phyloP scores from a whole-genome alignment of 2,329 filamentous ascomycete genomes.

The Neonectria sp. region DNA sequence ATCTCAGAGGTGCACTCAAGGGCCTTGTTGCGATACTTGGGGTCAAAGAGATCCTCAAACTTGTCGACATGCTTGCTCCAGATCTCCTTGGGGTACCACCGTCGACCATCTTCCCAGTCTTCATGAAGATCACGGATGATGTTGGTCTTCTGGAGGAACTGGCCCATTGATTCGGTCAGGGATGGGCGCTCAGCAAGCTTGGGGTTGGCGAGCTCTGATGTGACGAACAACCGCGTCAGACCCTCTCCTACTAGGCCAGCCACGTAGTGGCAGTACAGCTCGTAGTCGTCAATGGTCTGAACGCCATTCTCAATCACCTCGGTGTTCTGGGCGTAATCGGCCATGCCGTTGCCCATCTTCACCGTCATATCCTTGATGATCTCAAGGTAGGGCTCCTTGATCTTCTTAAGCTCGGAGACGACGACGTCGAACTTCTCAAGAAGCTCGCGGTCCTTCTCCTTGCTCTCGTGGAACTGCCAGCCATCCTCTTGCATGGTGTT shows the following conservation, averaged over 20 bases:
- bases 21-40: conserved; percentile 82
- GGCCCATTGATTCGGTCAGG: conserved; percentile 95
- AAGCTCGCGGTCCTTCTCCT: conserved; percentile 95
- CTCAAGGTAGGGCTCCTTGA: conserved; percentile 86
- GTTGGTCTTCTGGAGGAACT: conserved; percentile 98
- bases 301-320: conserved; percentile 86
- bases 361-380: conserved; percentile 94
- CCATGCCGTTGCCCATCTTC: conserved; percentile 99
- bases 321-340: conserved; percentile 90
- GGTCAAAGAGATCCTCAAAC: conserved; percentile 92
- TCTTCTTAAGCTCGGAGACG: conserved; percentile 86
- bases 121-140: conserved; percentile 97
- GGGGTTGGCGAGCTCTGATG: conserved; percentile 88
- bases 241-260: conserved; percentile 99
- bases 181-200: conserved; percentile 83
- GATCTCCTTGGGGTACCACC: conserved; percentile 96
- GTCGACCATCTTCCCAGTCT: conserved; percentile 87
- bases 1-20: conserved; percentile 93
- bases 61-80: conserved; percentile 95
- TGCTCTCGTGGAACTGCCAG: conserved; percentile 90
- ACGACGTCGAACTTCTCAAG: conserved; percentile 94
- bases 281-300: conserved; percentile 88
- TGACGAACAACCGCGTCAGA: conserved; percentile 90
- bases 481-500: conserved; percentile 84
- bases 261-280: conserved; percentile 98